Evolutionary conservation across 164 flowering plant species (phyloP).

Genomic region (Chimonanthus praecox): DNA sequence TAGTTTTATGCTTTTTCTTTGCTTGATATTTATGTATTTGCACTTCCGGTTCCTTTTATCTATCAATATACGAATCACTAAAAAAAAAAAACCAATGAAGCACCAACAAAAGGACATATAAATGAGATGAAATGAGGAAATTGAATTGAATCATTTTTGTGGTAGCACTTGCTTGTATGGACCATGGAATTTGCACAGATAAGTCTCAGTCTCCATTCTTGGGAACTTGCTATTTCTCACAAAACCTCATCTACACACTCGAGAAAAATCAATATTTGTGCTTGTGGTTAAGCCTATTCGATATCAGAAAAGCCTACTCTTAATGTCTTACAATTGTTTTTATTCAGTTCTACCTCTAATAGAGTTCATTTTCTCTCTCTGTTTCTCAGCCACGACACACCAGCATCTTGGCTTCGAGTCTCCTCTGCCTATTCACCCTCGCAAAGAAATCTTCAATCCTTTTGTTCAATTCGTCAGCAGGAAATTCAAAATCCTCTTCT

Average conservation of each 20-base stretch:
- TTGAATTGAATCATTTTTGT: no score
- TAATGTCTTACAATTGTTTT: not conserved
- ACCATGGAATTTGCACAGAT: not conserved
- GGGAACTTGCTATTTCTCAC: not conserved
- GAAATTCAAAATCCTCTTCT: slow-evolving; percentile 25
- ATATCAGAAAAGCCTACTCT: not conserved
- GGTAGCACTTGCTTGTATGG: no score
- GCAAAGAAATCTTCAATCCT: slow-evolving; percentile 73
- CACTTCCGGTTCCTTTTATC: no score
- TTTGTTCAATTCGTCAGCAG: slow-evolving; percentile 42
- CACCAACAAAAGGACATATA: no score
- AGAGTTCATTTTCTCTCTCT: not conserved
- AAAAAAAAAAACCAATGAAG: no score
- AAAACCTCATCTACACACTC: not conserved
- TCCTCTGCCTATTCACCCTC: slow-evolving; percentile 50
- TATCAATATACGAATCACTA: no score
- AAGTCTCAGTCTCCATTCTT: not conserved
- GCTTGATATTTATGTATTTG: no score
- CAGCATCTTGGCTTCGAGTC: slow-evolving; percentile 41
- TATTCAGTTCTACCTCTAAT: not conserved
- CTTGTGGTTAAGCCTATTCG: no score
- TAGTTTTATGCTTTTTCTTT: no score
- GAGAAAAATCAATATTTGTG: not conserved
- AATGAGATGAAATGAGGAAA: no score
- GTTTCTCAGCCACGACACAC: slow-evolving; percentile 12